Evolutionary conservation across 2,329 filamentous ascomycete species (phyloP), one percentile per base, ranked within the genome.

Genomic region (Xylaria sp.): DNA sequence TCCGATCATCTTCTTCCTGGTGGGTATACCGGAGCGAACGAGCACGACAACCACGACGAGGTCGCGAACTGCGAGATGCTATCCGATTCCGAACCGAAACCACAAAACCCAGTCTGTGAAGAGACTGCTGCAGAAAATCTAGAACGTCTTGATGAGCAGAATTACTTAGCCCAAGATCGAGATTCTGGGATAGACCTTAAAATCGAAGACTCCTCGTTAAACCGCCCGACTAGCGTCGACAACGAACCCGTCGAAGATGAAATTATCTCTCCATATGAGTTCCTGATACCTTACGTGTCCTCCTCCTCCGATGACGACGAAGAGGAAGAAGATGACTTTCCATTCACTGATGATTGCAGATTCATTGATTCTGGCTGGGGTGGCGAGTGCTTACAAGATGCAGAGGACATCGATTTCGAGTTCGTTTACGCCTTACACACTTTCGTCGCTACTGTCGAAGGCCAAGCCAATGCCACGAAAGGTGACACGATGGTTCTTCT

Each of bases 371-470:
- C 88, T 75, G 91, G 90, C 69, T 94, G 90, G 91, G 90, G 87
- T 81, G 87, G 87, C 83, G 88, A 92, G 85, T 91, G 91, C 94
- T 97, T 94, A 97, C 92, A 89, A 87, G 87, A 91, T 82, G 81
- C 86, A 98, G 96, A 99, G 88, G 96, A 99, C 78, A 99, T 99
- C 82, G 96, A 99, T 86, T 98, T 99, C 85, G 95, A 98, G 81
- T 98, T 98, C 83, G 96, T 99, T 70, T 99, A 99, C 83, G 96
- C 96, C 34, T 86, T 99, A 68, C 96, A 98, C 80, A 99, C 95
- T 2, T 99, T 99, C 78, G 93, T 98, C 73, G 96, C 96, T 34
- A 98, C 96, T 0, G 96, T 99, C 58, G 96, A 99, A 82, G 96
- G 96, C 34, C 96, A 99, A 82, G 96, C 96, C 71, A 99, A 98